Base-by-base conservation (phyloP, 495 filamentous ascomycete genomes). In the Penicillium taxi region DNA sequence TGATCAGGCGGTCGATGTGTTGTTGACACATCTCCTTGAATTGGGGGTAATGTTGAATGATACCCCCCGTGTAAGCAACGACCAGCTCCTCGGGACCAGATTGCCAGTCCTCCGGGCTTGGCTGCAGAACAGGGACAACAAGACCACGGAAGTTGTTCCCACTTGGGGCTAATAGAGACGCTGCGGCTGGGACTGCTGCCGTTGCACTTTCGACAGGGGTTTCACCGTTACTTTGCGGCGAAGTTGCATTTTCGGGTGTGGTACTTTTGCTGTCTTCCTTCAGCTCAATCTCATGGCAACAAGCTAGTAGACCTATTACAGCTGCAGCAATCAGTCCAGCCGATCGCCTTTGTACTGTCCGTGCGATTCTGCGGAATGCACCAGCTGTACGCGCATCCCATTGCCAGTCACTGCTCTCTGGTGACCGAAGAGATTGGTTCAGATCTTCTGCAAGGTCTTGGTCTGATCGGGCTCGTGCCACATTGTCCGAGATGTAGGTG, bases 61-160 rank as follows among this genome's bases (percentile, higher is more conserved):
- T 84, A 13, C 83, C 82, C 6, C 84, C 84, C 0, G 84, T 86
- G 44, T 83, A 87, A 4, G 82, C 83, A 8, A 89, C 78, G 4
- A 82, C 75, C 30, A 89, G 56, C 45, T 85, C 78, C 26, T 82
- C 68, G 4, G 67, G 67, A 7, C 65, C 64, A 4, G 63, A 68
- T 33, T 69, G 60, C 65, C 64, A 69, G 35, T 66, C 63, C 7
- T 51, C 52, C 9, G 63, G 58, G 0, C 50, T 45, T 9, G 61
- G 57, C 6, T 62, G 53, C 1, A 70, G 39, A 11, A 70, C 63
- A 9, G 66, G 66, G n/a, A 70, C 66, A 26, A 70, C 61, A n/a
- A 59, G 64, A 1, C 58, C 59, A 9, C 55, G 55, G 12, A 39
- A 26, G 18, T 35, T 50, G 30, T 51, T 52, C 17, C 11, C 48